phyloP scores from a whole-genome alignment of 2,329 filamentous ascomycete genomes.

The Colletotrichum noveboracense region DNA sequence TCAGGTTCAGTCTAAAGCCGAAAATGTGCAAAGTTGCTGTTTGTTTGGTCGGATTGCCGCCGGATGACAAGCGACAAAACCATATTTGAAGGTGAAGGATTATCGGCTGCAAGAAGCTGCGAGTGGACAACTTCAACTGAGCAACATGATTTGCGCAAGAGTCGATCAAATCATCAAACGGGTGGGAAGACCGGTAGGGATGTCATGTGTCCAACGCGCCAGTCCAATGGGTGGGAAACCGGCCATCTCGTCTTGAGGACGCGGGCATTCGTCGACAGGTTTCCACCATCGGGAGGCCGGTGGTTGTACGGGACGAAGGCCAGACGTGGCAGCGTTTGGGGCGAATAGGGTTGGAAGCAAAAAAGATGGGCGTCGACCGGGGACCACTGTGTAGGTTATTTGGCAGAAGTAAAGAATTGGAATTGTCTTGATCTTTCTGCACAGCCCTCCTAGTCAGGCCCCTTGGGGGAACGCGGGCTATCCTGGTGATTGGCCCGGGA shows the following conservation, averaged over 20 bases:
- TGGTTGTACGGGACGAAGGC: neutral
- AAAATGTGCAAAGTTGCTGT: neutral
- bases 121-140: neutral
- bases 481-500: neutral
- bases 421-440: neutral
- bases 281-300: neutral
- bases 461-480: neutral
- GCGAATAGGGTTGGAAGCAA: neutral
- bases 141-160: neutral
- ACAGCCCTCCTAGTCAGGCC: neutral
- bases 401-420: slow-evolving; percentile 11
- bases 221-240: neutral
- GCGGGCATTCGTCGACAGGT: neutral
- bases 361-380: neutral
- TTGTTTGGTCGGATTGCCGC: neutral
- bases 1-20: neutral
- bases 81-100: neutral
- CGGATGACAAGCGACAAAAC: neutral
- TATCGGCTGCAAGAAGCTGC: neutral
- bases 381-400: neutral
- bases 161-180: neutral
- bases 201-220: neutral
- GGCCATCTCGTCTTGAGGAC: neutral
- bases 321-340: slow-evolving; percentile 12
- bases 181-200: neutral